phyloP scores from a whole-genome alignment of 2,329 filamentous ascomycete genomes.

The Phaeosphaeria sp. region DNA sequence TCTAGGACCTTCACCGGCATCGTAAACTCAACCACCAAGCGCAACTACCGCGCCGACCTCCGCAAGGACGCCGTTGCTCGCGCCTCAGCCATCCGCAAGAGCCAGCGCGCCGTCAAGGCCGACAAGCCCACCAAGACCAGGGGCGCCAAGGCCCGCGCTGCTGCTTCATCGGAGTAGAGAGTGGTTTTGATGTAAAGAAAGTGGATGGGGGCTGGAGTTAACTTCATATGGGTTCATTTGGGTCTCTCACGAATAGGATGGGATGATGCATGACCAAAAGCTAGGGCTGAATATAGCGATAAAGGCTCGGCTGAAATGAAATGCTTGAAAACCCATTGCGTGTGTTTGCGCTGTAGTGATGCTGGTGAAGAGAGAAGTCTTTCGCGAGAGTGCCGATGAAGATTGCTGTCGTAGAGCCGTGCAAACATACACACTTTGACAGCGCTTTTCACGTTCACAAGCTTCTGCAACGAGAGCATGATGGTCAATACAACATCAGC shows the following conservation, averaged over 20 bases:
- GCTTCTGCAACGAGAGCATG: too few species aligned
- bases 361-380: neutral
- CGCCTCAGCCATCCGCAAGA: conserved; percentile 81
- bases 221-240: conserved; percentile 28
- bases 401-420: too few species aligned
- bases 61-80: conserved; percentile 76
- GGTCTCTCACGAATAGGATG: conserved; percentile 17
- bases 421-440: too few species aligned
- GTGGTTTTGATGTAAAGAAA: conserved; percentile 8
- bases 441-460: too few species aligned
- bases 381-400: too few species aligned
- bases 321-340: conserved; percentile 20
- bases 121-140: conserved; percentile 75
- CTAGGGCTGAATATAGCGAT: conserved; percentile 16
- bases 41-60: conserved; percentile 73
- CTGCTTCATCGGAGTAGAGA: conserved; percentile 48
- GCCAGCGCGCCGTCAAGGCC: conserved; percentile 81
- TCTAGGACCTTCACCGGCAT: conserved; percentile 82
- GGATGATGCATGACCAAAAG: conserved; percentile 22
- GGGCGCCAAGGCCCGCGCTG: conserved; percentile 78
- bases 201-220: conserved; percentile 15
- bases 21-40: conserved; percentile 82
- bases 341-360: neutral
- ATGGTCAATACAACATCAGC: too few species aligned
- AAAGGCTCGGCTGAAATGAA: conserved; percentile 23